Evolutionary conservation across 2,329 filamentous ascomycete genomes (phyloP).

Genomic region (Dactylellina cionopaga): DNA sequence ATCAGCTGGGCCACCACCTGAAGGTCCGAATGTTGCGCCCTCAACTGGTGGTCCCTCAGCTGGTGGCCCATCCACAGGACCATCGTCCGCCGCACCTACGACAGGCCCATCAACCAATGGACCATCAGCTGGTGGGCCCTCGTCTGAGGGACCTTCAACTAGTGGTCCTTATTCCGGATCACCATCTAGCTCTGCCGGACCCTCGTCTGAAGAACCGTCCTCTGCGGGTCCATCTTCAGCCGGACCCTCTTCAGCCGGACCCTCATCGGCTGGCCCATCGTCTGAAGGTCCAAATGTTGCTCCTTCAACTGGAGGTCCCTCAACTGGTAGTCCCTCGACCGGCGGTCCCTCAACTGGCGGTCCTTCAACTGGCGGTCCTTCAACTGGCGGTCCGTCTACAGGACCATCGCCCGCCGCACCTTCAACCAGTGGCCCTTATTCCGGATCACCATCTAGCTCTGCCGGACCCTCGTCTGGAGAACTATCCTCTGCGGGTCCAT

Average conservation of each 20-base stretch:
- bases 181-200: background rate
- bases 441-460: background rate
- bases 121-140: background rate
- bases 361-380: no score
- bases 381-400: background rate
- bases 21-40: background rate
- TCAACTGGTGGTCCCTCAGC: background rate
- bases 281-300: background rate
- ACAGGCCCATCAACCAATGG: background rate
- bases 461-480: background rate
- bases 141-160: background rate
- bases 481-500: background rate
- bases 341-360: background rate
- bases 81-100: constrained; percentile 4
- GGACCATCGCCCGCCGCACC: background rate
- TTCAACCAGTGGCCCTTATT: background rate
- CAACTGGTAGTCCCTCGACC: background rate
- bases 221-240: background rate
- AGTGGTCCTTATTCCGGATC: background rate
- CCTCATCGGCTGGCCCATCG: background rate
- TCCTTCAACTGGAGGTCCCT: background rate
- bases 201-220: background rate
- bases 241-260: background rate
- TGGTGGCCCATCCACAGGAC: background rate
- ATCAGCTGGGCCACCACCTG: background rate